Conservation (phyloP, 345 rosid genomes). For the Toxicodendron radicans region DNA sequence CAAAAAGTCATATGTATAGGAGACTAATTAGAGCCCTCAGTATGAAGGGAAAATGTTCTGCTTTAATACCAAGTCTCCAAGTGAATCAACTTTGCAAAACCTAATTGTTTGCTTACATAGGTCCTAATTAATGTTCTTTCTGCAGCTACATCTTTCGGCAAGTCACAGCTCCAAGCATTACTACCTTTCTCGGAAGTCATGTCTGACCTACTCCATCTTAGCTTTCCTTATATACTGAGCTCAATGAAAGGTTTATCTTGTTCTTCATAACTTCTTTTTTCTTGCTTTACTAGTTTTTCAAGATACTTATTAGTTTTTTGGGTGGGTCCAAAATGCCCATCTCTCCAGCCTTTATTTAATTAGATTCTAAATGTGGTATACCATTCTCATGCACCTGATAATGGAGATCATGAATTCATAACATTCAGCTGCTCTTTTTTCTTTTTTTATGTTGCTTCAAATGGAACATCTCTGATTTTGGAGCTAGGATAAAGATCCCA, state of each 20-base stretch:
- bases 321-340: background rate
- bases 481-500: background rate
- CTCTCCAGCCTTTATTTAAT: background rate
- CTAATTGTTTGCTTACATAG: background rate
- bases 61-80: background rate
- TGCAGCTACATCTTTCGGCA: constrained; percentile 75
- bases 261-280: constrained; percentile 12
- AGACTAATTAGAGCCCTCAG: background rate
- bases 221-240: constrained; percentile 37
- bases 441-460: background rate
- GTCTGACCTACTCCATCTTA: constrained; percentile 37
- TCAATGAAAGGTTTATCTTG: constrained; percentile 49
- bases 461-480: background rate
- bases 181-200: constrained; percentile 52
- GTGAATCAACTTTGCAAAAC: background rate
- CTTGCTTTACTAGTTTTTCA: constrained; percentile 16
- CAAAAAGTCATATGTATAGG: background rate
- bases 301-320: background rate
- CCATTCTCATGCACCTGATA: background rate
- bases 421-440: background rate
- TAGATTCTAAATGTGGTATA: background rate
- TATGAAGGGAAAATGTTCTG: background rate
- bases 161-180: constrained; percentile 57
- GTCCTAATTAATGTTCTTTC: constrained; percentile 18
- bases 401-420: background rate